These are phyloP conservation scores for Amphirosellinia nigrospora DNA, from an alignment of 495 filamentous ascomycete species.

Conservation along the genomic window DNA sequence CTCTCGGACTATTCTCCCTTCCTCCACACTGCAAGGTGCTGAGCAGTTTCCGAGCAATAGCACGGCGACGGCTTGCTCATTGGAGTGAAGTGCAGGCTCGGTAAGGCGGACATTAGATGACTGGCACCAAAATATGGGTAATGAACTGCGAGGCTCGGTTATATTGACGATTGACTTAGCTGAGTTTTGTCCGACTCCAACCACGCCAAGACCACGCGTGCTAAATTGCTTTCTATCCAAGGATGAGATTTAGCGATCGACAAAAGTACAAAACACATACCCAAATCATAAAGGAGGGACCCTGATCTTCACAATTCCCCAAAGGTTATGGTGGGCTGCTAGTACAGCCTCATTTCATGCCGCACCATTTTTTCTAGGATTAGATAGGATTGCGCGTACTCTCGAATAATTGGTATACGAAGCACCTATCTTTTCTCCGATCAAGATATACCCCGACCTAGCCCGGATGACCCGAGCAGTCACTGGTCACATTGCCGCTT, in stretches of 20 bases:
- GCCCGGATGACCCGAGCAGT: slow-evolving; percentile 16
- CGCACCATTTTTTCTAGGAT: background rate
- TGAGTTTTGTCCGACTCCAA: slow-evolving; percentile 4
- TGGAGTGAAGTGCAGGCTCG: background rate
- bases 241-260: slow-evolving; percentile 6
- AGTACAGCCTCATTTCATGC: background rate
- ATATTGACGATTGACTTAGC: slow-evolving; percentile 5
- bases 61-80: background rate
- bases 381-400: background rate
- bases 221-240: background rate
- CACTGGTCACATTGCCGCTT: slow-evolving; percentile 7
- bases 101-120: slow-evolving; percentile 4
- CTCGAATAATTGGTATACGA: background rate
- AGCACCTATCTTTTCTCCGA: background rate
- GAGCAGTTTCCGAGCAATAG: background rate
- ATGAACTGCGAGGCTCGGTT: slow-evolving; percentile 15
- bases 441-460: background rate
- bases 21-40: background rate
- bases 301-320: slow-evolving; percentile 14
- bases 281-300: slow-evolving; percentile 6
- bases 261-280: background rate
- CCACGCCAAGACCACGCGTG: background rate
- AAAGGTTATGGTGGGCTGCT: background rate
- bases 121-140: slow-evolving; percentile 5
- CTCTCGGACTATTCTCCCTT: background rate